phyloP scores from a whole-genome alignment of 2,329 filamentous ascomycete species.

The Cercospora sojina region DNA sequence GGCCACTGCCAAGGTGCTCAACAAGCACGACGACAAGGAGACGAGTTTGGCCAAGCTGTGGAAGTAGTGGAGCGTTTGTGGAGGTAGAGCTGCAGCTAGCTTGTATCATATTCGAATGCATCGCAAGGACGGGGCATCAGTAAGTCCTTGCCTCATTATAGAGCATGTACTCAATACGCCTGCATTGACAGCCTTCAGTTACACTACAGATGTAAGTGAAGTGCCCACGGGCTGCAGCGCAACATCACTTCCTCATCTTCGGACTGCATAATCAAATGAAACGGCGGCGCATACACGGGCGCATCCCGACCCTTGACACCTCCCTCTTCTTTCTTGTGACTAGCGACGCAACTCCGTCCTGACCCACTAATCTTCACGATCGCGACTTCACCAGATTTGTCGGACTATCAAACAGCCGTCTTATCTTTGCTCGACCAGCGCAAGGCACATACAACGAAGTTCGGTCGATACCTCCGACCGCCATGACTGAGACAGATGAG shows the following conservation, averaged over 20 bases:
- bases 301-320: not conserved
- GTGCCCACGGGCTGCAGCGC: not conserved
- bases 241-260: not conserved
- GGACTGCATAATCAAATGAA: not conserved
- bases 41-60: constrained; percentile 84
- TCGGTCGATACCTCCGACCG: not conserved
- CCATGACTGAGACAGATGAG: constrained; percentile 2
- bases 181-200: not conserved
- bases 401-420: not conserved
- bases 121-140: constrained; percentile 13
- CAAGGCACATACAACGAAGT: not conserved
- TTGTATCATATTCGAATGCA: constrained; percentile 28
- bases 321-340: not conserved
- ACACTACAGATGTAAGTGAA: not conserved
- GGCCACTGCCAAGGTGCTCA: constrained; percentile 97
- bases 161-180: constrained; percentile 13
- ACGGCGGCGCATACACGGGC: not conserved
- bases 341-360: not conserved
- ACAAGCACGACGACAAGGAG: constrained; percentile 99
- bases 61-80: constrained; percentile 53
- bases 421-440: not conserved
- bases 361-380: not conserved
- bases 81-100: not conserved
- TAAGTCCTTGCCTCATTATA: constrained; percentile 18
- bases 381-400: not conserved